Base-by-base conservation (phyloP, 2,329 filamentous ascomycete species). In the Verticillium albo-atrum region DNA sequence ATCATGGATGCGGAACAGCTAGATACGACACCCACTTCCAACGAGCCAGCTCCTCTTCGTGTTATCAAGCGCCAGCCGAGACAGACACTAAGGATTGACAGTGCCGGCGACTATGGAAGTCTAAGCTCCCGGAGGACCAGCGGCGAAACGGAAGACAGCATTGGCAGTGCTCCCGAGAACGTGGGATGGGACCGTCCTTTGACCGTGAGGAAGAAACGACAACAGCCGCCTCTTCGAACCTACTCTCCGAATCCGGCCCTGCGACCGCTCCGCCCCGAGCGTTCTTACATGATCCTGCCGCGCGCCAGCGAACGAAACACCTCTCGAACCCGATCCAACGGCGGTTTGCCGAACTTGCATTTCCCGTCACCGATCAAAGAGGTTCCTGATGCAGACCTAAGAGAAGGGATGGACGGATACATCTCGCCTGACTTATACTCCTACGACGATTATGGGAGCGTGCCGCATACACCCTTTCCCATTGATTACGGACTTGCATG, bases 1-100 rank as follows among this genome's bases (percentile, higher is more conserved):
- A 25, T 7, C 20, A 50, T 50, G 42, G 42, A 50, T 20, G n/a
- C 9, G 7, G 3, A 3, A 12, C 17, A 50, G 12, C 20, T 50
- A 7, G 42, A 50, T 14, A 23, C 42, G 10, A 50, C 42, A 23
- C 20, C 42, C 42, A 50, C n/a, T 20, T 23, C 42, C 2, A 10
- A 23, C 20, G 51, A 68, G 59, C 77, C 81, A 20, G 74, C 74
- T 32, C 83, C 83, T 12, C 68, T 85, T 34, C 77, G 79, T 47
- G 81, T 85, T 66, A 68, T 78, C 66, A 85, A 83, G 67, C 71
- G 72, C 10, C 51, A 23, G 26, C 34, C 50, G 2, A 25, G n/a
- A 12, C 59, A 42, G 60, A 62, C 25, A 14, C 42, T n/a, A 50
- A 20, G 42, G n/a, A 50, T n/a, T 20, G 42, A 50, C 9, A 4